phyloP scores from a whole-genome alignment of 352 stramenopile species.

The Globisporangium irregulare region DNA sequence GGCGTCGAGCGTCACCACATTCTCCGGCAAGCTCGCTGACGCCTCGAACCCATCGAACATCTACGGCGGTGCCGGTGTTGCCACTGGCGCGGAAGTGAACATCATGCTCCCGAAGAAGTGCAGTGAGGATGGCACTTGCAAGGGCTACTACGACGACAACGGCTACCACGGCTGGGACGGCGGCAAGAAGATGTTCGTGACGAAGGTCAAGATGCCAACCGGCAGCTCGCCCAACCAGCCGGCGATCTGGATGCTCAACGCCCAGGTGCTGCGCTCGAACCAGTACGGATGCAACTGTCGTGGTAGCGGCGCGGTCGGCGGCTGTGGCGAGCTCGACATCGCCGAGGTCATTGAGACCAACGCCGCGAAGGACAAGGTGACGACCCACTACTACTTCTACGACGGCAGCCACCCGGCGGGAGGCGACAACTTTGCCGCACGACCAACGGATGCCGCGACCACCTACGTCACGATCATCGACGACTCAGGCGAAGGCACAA shows the following conservation, averaged over 20 bases:
- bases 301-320: slow-evolving; percentile 40
- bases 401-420: slow-evolving; percentile 41
- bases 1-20: slow-evolving; percentile 31
- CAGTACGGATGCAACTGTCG: slow-evolving; percentile 82
- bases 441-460: slow-evolving; percentile 28
- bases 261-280: slow-evolving; percentile 57
- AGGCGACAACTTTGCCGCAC: slow-evolving; percentile 40
- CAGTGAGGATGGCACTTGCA: slow-evolving; percentile 36
- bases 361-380: slow-evolving; percentile 45
- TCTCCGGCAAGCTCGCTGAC: slow-evolving; percentile 46
- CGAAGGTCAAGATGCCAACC: slow-evolving; percentile 60
- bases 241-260: slow-evolving; percentile 77
- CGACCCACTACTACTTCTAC: slow-evolving; percentile 77
- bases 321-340: slow-evolving; percentile 71
- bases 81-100: slow-evolving; percentile 71
- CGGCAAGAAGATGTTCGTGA: slow-evolving; percentile 79
- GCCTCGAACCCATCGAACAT: slow-evolving; percentile 39
- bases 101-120: slow-evolving; percentile 70
- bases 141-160: slow-evolving; percentile 67
- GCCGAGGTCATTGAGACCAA: slow-evolving; percentile 73
- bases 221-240: slow-evolving; percentile 43
- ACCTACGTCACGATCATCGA: slow-evolving; percentile 58
- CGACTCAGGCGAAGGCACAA: slow-evolving; percentile 29
- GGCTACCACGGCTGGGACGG: slow-evolving; percentile 69
- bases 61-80: slow-evolving; percentile 46